Base-by-base conservation (phyloP, 306 rosid genomes). In the Trifolium subterraneum region DNA sequence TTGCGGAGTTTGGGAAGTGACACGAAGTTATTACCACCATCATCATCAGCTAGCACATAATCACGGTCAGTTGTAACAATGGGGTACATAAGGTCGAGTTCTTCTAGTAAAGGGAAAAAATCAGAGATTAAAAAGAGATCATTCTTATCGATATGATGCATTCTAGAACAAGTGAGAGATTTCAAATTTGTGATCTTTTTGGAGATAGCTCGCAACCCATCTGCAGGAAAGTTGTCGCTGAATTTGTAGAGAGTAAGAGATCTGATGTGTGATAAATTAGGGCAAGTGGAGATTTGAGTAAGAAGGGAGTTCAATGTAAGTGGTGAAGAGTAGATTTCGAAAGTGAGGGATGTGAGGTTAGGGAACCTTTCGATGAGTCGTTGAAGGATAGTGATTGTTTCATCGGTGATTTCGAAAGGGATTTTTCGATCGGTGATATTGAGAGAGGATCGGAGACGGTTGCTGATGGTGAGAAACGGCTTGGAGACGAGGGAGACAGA, bases 311-410 rank as follows among this genome's bases (percentile, higher is more conserved):
- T 20, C 68, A 82, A 70, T 4, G 35, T 83, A 86, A 12, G 2
- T 2, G 2, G 2, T 23, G 25, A 23, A 23, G 44, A 31, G 35
- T 31, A 31, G 47, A 41, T 3, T 3, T 12, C 2, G 4, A 10
- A 10, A 2, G 11, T 41, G 45, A 41, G 14, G 3, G 47, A 41
- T 41, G 15, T 41, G 13, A 41, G 5, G 14, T 41, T 41, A 10
- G 47, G 56, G 73, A 91, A 91, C 56, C 94, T n/a, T 68, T 19
- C 27, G 73, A 86, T 64, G 14, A 87, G 88, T 7, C 27, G 12
- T 0, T 1, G 12, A 2, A 52, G 59, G n/a, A n/a, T n/a, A n/a
- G n/a, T n/a, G n/a, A n/a, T n/a, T n/a, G n/a, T n/a, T n/a, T n/a
- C n/a, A n/a, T n/a, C n/a, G n/a, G n/a, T n/a, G n/a, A n/a, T n/a